Percentiles rank a stretch among this genome's conserved stretches.
These are phyloP conservation scores for Claviceps spartinae DNA, from an alignment of 2,329 filamentous ascomycete genomes.

Conservation along the genomic window DNA sequence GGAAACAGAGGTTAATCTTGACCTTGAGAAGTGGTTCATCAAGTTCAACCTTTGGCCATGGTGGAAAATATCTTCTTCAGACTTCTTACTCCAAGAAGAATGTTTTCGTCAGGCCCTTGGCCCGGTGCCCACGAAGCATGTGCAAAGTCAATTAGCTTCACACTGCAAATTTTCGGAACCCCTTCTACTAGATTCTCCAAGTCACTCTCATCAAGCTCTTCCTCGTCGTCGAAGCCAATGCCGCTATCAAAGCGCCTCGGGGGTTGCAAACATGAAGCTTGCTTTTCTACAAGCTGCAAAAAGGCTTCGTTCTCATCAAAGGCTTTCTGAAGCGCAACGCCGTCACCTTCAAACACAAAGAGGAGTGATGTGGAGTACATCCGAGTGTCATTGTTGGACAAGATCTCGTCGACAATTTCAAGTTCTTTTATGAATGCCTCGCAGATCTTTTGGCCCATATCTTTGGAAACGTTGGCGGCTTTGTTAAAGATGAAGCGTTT, in stretches of 20 bases:
- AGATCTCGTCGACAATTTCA: slow-evolving; percentile 34
- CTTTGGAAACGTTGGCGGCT: slow-evolving; percentile 43
- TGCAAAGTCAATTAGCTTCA: slow-evolving; percentile 94
- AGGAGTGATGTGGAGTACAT: slow-evolving; percentile 52
- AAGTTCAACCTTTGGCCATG: slow-evolving; percentile 27
- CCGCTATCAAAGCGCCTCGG: slow-evolving; percentile 41
- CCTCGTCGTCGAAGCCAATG: slow-evolving; percentile 34
- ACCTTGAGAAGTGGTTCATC: too few relatives aligned
- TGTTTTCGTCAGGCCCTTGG: slow-evolving; percentile 75
- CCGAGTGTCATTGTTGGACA: slow-evolving; percentile 43
- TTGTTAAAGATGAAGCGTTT: slow-evolving; percentile 45
- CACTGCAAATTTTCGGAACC: slow-evolving; percentile 54
- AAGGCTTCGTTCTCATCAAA: slow-evolving; percentile 40
- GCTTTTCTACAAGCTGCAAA: slow-evolving; percentile 35
- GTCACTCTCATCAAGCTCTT: slow-evolving; percentile 27
- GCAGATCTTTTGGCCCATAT: slow-evolving; percentile 42
- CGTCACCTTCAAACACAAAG: slow-evolving; percentile 53
- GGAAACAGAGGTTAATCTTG: too few relatives aligned
- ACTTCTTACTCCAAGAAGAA: slow-evolving; percentile 59
- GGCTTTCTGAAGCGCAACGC: slow-evolving; percentile 35
- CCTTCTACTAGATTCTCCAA: slow-evolving; percentile 30
- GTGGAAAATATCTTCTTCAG: slow-evolving; percentile 58
- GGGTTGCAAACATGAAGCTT: slow-evolving; percentile 15
- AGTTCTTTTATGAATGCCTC: slow-evolving; percentile 41
- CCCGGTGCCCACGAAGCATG: slow-evolving; percentile 78